Conservation (phyloP, 176 grass and related monocot species). For the Ampelocalamus luodianensis region DNA sequence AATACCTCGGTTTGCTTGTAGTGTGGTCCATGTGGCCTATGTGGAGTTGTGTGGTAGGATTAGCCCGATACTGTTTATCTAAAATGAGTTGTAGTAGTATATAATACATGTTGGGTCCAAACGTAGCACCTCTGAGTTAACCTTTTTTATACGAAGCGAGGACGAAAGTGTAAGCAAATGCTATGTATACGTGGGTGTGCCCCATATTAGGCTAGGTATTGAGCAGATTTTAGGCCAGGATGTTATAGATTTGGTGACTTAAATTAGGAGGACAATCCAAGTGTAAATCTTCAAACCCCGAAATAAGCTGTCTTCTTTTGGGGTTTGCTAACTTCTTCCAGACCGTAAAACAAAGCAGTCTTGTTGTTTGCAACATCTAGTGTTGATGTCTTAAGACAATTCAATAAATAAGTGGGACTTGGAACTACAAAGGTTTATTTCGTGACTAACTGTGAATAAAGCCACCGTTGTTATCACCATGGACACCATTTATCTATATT, state of each 20-base stretch:
- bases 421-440: not conserved
- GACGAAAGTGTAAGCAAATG: no score
- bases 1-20: no score
- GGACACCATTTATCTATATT: constrained; percentile 4
- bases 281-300: not conserved
- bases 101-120: no score
- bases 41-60: no score
- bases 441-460: not conserved
- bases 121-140: no score
- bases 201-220: no score
- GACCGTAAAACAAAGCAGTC: not conserved
- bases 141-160: no score
- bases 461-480: not conserved
- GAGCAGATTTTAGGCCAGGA: no score
- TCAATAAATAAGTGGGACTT: not conserved
- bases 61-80: no score
- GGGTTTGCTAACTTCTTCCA: not conserved
- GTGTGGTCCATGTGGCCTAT: no score
- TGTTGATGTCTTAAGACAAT: not conserved
- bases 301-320: not conserved
- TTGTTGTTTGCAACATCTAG: not conserved
- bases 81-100: no score
- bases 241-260: not conserved
- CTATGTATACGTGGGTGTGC: no score
- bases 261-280: not conserved